phyloP scores from a whole-genome alignment of 345 rosid genomes.

The Gossypium ekmanianum region DNA sequence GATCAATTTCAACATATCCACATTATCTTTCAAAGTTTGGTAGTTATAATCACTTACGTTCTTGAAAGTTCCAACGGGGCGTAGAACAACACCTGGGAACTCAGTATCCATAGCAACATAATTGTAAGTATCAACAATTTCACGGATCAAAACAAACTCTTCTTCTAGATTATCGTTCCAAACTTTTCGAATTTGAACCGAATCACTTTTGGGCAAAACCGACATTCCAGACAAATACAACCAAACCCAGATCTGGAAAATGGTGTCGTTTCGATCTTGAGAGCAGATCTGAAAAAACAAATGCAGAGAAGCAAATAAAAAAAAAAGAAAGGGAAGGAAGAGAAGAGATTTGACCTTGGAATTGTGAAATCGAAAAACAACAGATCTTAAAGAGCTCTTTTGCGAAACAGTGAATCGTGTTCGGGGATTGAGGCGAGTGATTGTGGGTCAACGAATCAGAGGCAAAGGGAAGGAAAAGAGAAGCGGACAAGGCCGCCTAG shows the following conservation, averaged over 20 bases:
- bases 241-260: neutral
- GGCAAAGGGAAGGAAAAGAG: no score
- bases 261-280: neutral
- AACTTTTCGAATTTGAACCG: neutral
- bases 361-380: neutral
- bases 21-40: no score
- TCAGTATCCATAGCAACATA: neutral
- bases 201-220: neutral
- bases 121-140: neutral
- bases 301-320: neutral
- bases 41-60: no score
- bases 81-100: neutral
- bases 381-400: no score
- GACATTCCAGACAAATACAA: neutral
- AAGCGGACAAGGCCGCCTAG: no score
- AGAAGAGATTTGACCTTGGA: neutral
- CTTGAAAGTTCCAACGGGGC: neutral
- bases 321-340: neutral
- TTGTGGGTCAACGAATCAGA: no score
- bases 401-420: no score
- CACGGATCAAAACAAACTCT: constrained; percentile 1
- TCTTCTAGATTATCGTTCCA: neutral
- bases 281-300: neutral
- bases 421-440: no score
- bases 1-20: no score